These are phyloP conservation scores for Fusarium sp. DNA, from an alignment of 2,329 filamentous ascomycete genomes.

Conservation along the genomic window DNA sequence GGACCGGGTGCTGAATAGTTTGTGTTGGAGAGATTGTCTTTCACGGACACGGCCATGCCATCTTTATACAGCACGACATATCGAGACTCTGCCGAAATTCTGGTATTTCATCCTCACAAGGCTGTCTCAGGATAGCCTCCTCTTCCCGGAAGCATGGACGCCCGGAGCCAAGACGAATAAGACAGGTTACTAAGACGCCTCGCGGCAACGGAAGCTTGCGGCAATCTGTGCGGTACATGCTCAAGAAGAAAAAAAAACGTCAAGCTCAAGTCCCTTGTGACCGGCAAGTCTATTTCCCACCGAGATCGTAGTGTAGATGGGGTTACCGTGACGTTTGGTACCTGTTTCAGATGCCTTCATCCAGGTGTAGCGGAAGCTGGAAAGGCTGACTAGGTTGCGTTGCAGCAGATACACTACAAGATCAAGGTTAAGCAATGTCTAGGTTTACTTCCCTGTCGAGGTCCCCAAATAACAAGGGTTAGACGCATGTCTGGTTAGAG, in stretches of 20 bases:
- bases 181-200: neutral
- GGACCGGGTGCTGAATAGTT: conserved; percentile 8
- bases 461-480: conserved; percentile 16
- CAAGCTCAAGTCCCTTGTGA: conserved; percentile 15
- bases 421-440: neutral
- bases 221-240: neutral
- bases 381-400: neutral
- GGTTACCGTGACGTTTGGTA: neutral
- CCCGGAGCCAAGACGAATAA: conserved; percentile 15
- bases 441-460: too few species aligned
- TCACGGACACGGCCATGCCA: neutral
- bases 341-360: neutral
- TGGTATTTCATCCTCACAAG: conserved; percentile 1
- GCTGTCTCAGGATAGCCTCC: conserved; percentile 8
- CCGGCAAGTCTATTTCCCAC: neutral
- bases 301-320: neutral
- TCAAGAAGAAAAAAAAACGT: conserved; percentile 1
- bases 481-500: conserved; percentile 6
- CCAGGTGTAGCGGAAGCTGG: neutral
- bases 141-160: conserved; percentile 24
- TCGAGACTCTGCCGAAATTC: neutral
- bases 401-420: conserved; percentile 1
- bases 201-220: neutral
- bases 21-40: neutral
- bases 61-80: conserved; percentile 17